These are phyloP conservation scores for Pythium vanterpoolii DNA, from an alignment of 352 stramenopile species.

Conservation along the genomic window DNA sequence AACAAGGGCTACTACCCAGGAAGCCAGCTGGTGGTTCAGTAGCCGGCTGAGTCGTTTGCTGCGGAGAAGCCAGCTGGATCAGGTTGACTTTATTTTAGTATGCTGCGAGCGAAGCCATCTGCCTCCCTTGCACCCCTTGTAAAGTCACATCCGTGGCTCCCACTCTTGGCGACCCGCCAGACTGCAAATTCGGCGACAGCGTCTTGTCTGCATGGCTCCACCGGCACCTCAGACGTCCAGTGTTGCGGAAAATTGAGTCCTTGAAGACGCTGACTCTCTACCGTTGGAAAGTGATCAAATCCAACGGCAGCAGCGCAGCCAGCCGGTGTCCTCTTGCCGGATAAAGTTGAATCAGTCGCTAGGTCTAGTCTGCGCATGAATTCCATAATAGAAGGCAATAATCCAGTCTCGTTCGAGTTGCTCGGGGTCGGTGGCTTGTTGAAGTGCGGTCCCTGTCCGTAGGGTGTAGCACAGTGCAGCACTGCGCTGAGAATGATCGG, in stretches of 20 bases:
- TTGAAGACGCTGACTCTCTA: background rate
- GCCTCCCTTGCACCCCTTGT: slow-evolving; percentile 16
- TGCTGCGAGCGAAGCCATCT: slow-evolving; percentile 13
- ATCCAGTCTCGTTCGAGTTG: background rate
- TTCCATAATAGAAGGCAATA: background rate
- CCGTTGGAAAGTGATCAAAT: background rate
- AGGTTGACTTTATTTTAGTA: slow-evolving; percentile 13
- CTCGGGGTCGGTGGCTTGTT: background rate
- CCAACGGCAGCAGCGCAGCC: background rate
- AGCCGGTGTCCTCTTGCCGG: background rate
- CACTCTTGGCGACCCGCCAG: slow-evolving; percentile 3
- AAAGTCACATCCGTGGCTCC: slow-evolving; percentile 16
- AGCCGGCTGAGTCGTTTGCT: slow-evolving; percentile 2
- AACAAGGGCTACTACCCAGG: background rate
- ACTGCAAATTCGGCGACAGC: background rate
- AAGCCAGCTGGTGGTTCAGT: slow-evolving; percentile 4
- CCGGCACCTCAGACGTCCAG: background rate
- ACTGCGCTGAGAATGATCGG: slow-evolving; percentile 2
- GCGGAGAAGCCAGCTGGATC: slow-evolving; percentile 5
- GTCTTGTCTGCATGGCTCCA: no score
- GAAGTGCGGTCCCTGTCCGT: background rate
- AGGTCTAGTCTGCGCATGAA: background rate
- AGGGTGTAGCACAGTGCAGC: no score
- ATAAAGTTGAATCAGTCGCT: slow-evolving; percentile 2
- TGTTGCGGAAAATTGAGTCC: no score